Evolutionary conservation across 2,329 filamentous ascomycete species (phyloP), one percentile per base, ranked within the genome.

Genomic region (Ilyonectria sp.): DNA sequence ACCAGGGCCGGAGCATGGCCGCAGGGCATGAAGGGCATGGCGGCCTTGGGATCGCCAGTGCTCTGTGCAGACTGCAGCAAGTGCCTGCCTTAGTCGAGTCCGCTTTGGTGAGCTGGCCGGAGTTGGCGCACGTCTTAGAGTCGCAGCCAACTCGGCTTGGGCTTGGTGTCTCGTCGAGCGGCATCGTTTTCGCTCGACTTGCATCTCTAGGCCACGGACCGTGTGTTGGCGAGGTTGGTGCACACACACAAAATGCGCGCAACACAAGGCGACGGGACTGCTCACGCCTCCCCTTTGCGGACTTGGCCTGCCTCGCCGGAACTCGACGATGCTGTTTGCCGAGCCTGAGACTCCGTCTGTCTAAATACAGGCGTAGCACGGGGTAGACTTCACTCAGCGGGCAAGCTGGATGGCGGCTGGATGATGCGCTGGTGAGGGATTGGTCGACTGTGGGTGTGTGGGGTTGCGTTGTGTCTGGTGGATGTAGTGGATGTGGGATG

Each of bases 91-190:
- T 44, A 60, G 23, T 53, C 50, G 44, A 46, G 61, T 47, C 71
- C 71, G 71, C 73, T 69, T 75, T 53, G 69, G 60, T 75, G 73
- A 71, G 73, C 55, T 75, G 73, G 73, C 72, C 60, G 65, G 63
- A 64, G 67, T 71, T 71, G 72, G 67, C 58, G 64, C 69, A 65
- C 68, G 54, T 23, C 44, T 21, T 21, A 53, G 21, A 33, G 50
- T 53, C 29, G 50, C 50, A 53, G 13, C 50, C 31, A 19, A n/a
- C 17, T 53, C 7, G 50, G 9, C 13, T 53, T 53, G 50, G 50
- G 50, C n/a, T 53, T 53, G 50, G 50, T 52, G 49, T 52, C 49
- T 52, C 33, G 49, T 52, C 29, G 23, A 43, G 40, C 40, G 40
- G 40, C 40, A n/a, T n/a, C 15, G 8, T 43, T 43, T 43, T 43